Conservation (phyloP, 2,329 filamentous ascomycete genomes). For the Fusarium sp. region DNA sequence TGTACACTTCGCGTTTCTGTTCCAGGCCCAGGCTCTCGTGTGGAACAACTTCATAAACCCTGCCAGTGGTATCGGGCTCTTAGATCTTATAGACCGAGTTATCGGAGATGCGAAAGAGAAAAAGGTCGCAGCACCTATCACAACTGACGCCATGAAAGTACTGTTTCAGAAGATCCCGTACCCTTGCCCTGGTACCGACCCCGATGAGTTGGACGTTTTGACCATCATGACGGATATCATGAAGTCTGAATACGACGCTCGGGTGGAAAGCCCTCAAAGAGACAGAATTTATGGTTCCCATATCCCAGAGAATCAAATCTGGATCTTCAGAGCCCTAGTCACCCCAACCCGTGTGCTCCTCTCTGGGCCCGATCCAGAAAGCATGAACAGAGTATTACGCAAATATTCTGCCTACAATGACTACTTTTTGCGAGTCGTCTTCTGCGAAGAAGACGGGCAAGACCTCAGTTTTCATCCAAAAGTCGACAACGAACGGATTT, state of each 20-base stretch:
- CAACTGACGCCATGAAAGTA: slow-evolving; percentile 66
- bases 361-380: slow-evolving; percentile 73
- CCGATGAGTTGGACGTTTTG: slow-evolving; percentile 56
- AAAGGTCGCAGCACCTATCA: slow-evolving; percentile 56
- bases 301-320: slow-evolving; percentile 58
- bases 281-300: slow-evolving; percentile 46
- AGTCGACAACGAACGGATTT: slow-evolving; percentile 62
- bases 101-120: slow-evolving; percentile 45
- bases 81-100: slow-evolving; percentile 57
- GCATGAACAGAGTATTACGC: slow-evolving; percentile 78
- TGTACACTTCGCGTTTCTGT: slow-evolving; percentile 66
- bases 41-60: slow-evolving; percentile 74
- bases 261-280: slow-evolving; percentile 42
- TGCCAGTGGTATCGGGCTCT: slow-evolving; percentile 60
- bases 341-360: slow-evolving; percentile 71
- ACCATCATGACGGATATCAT: slow-evolving; percentile 58
- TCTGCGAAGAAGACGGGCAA: slow-evolving; percentile 79
- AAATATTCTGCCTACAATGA: slow-evolving; percentile 71
- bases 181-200: slow-evolving; percentile 64
- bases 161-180: slow-evolving; percentile 67
- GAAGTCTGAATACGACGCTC: slow-evolving; percentile 57
- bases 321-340: slow-evolving; percentile 68
- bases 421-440: slow-evolving; percentile 77
- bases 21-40: slow-evolving; percentile 73
- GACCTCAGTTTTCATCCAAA: slow-evolving; percentile 70